A percentile compares a stretch with the other conserved stretches of the same genome.
Evolutionary conservation across 768 basidiomycete species (phyloP).

Genomic region (Boletus insuetus): DNA sequence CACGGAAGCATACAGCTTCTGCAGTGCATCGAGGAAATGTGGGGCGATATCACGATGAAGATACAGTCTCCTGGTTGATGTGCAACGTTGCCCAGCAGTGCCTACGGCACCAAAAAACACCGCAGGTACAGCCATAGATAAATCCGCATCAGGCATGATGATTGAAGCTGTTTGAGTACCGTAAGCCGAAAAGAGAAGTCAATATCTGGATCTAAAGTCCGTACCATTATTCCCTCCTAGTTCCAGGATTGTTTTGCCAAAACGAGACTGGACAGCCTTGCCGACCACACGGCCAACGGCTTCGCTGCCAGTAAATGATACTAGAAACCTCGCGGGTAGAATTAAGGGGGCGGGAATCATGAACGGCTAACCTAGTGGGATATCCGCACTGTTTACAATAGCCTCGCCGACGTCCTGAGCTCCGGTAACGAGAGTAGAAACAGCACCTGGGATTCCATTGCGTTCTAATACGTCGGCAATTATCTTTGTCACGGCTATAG

Average conservation of each 20-base stretch:
- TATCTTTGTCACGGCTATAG: slow-evolving; percentile 90
- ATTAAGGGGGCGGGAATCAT: neutral
- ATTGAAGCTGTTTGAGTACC: slow-evolving; percentile 63
- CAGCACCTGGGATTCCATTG: slow-evolving; percentile 82
- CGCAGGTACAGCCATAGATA: slow-evolving; percentile 82
- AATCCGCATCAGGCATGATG: slow-evolving; percentile 91
- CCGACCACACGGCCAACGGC: slow-evolving; percentile 83
- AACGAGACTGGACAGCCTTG: slow-evolving; percentile 80
- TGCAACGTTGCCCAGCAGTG: slow-evolving; percentile 75
- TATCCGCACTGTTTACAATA: slow-evolving; percentile 66
- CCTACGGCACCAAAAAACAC: slow-evolving; percentile 95
- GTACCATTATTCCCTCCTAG: slow-evolving; percentile 94
- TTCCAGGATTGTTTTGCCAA: slow-evolving; percentile 88
- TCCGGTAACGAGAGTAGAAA: slow-evolving; percentile 80
- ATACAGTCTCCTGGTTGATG: slow-evolving; percentile 87
- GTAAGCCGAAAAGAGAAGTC: slow-evolving; percentile 15
- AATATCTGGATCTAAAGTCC: slow-evolving; percentile 21
- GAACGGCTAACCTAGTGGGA: slow-evolving; percentile 67
- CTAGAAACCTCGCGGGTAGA: slow-evolving; percentile 36
- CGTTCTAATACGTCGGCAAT: slow-evolving; percentile 75
- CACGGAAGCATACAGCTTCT: slow-evolving; percentile 68
- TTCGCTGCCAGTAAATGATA: slow-evolving; percentile 96
- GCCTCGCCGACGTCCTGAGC: slow-evolving; percentile 78
- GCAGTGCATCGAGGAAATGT: slow-evolving; percentile 72
- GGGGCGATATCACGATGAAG: slow-evolving; percentile 78